Base-by-base conservation (phyloP, 108 stramenopile genomes). In the Bacterosira constricta region DNA sequence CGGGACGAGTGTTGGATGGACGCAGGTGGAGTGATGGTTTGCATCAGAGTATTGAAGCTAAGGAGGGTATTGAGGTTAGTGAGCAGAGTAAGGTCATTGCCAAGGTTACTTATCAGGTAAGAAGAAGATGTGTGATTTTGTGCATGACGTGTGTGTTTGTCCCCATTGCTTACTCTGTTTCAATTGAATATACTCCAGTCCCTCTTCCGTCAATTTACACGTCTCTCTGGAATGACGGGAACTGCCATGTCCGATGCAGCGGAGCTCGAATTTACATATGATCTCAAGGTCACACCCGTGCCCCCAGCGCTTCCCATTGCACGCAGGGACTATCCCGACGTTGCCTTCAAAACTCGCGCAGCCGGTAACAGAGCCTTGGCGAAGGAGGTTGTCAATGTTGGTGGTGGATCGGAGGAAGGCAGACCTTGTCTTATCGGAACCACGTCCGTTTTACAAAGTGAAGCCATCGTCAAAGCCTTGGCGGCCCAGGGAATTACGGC, bases 31-130 rank as follows among this genome's bases (percentile, higher is more conserved):
- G 90, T 45, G 96, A 97, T 80, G 97, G 97, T 7, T 82, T 98
- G 15, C 98, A 98, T 71, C 96, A 98, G 83, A 92, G 91, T 69
- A 95, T 98, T 70, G 96, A 97, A 81, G 92, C 96, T 20, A 96
- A 92, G 74, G 98, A 98, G 76, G 96, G 95, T 1, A 87, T 97
- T 60, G 71, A 79, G 49, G 93, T 96, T 38, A 90, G 87, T 66
- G 83, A 94, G 63, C 85, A 93, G 70, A 91, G 90, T 59, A 81
- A 94, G 81, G 96, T 97, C 15, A 96, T 96, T 71, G 97, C 97
- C 47, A 96, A 94, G 69, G 95, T 98, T 0, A 98, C 97, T 3
- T 98, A 97, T 75, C 97, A 98, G 86, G 89, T 86, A 57, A 65
- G 75, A 27, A 20, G 27, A 52, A 25, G 56, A 37, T 38, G 42